Evolutionary conservation across 768 basidiomycete species (phyloP), one percentile per base, ranked within the genome.

Genomic region (Naganishia vaughanmartiniae): DNA sequence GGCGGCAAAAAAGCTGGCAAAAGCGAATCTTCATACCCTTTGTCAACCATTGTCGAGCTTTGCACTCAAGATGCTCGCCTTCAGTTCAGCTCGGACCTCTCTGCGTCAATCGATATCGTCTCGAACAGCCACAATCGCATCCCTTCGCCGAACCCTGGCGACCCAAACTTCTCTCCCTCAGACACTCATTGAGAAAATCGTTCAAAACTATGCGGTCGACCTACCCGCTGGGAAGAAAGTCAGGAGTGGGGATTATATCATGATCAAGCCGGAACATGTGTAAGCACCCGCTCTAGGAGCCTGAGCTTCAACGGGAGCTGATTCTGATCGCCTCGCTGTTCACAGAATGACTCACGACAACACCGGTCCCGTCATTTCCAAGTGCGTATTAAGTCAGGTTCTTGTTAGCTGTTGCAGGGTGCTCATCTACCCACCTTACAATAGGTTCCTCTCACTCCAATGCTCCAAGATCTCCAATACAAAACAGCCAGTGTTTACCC

Each of bases 181-280:
- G 81, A 96, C 93, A 0, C 83, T 91, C 76, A 91, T 98, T 77
- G 95, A 99, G 83, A 98, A 99, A 84, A 90, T 99, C 73, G 94
- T 99, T 0, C 94, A 98, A 82, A 91, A 89, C 79, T 95, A 97
- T 84, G 89, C 96, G 0, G 91, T 98, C n/a, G 93, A 89, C 60
- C 84, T 93, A 0, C 88, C 92, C 2, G 82, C 85, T 65, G 90
- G 89, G 54, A 91, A 89, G 79, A 83, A 85, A 19, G 91, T 98
- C 74, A 88, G 87, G 75, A 91, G 93, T 45, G 96, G 95, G 17
- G 96, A 99, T 88, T 98, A 98, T 88, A 93, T 98, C 46, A 99
- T 97, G 94, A 96, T 99, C 83, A 87, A 88, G 51, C 96, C 96
- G 28, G 89, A 97, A 79, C 93, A 98, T 86, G 93, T 97, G 82